Evolutionary conservation across 179 eudicot genomes (phyloP), one percentile per base, ranked within the genome.

Genomic region (Vitellaria paradoxa): DNA sequence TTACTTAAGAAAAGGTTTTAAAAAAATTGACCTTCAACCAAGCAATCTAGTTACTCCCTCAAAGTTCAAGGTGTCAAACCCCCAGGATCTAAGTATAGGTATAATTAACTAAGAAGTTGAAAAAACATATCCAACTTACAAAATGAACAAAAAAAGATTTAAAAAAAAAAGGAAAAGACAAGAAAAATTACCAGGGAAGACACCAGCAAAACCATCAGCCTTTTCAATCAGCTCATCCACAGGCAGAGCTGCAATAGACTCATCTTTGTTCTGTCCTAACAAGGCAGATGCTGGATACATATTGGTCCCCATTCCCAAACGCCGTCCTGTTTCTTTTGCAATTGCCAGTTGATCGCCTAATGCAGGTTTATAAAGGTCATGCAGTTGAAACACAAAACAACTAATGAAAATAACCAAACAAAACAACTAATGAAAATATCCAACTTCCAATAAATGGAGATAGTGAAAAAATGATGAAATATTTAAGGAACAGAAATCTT

Each of bases 161-260:
- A 30, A 30, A 30, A 30, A 30, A 40, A 11, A 24, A 11, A 17
- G 6, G 20, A 3, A 8, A 42, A 21, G 67, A n/a, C 6, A 47
- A 71, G 14, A 5, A 59, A 47, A 4, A 15, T 46, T 87, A 91
- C 97, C 97, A 59, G 97, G 97, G 79, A 92, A 92, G 74, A 92
- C 97, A 9, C 97, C 97, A 42, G 97, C 97, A 80, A 92, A 92
- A 4, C 94, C 97, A 74, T 92, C 97, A 21, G 97, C 97, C 78
- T 89, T 90, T 77, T 92, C 97, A 68, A 92, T 92, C 85, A 92
- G 92, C 74, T 92, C 97, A 65, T 92, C 97, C 59, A 92, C 70
- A 17, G 93, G 89, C n/a, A 92, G 71, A 80, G 84, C 55, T 75
- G 89, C 89, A 52, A 86, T 40, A 30, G 81, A 71, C 46, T 81